Evolutionary conservation across 257 asterid species (phyloP).

Genomic region (Coffea eugenioides): DNA sequence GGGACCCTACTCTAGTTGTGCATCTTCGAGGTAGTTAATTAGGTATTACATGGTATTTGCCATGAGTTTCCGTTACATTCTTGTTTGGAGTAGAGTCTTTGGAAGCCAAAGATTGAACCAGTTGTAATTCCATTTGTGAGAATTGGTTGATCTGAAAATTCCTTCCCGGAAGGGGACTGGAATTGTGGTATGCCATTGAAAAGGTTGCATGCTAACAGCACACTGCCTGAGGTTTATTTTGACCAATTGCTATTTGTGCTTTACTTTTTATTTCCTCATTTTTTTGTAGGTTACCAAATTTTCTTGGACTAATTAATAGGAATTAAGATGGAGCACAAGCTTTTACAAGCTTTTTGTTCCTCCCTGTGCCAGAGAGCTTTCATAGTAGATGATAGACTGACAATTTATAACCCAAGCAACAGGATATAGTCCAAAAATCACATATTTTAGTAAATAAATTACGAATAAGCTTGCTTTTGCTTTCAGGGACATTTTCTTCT

Average conservation of each 20-base stretch:
- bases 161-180: not conserved
- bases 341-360: not conserved
- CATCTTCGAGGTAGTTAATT: not conserved
- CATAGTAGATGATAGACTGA: not conserved
- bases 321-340: not conserved
- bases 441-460: not conserved
- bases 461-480: not conserved
- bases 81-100: not conserved
- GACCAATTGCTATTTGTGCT: not conserved
- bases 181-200: not conserved
- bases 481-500: not conserved
- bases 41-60: not conserved
- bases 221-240: not conserved
- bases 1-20: not conserved
- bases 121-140: not conserved
- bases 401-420: not conserved
- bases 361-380: not conserved
- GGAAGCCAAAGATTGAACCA: not conserved
- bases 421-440: not conserved
- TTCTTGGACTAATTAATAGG: not conserved
- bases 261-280: not conserved
- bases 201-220: not conserved
- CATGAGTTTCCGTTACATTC: not conserved
- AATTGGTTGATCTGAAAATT: not conserved
- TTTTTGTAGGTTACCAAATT: not conserved